Percentiles rank a stretch among this genome's conserved stretches.
Evolutionary conservation across 2,329 filamentous ascomycete genomes (phyloP).

Genomic region (Calonectria naviculata): DNA sequence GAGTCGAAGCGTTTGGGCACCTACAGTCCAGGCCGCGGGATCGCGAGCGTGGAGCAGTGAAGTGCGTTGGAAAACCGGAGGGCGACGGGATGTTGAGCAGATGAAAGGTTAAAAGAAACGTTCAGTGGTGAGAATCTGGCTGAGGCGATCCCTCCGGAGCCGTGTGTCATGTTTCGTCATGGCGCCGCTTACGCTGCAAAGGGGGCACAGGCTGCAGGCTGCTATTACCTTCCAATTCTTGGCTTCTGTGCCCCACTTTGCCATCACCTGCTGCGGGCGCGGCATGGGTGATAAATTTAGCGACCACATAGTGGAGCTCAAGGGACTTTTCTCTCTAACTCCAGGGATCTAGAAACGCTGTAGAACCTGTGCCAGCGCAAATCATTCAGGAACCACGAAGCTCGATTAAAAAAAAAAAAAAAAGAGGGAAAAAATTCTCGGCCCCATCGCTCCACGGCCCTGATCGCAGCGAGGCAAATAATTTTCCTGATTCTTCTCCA

Average conservation of each 20-base stretch:
- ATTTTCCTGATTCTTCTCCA: not conserved
- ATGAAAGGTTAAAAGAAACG: conserved; percentile 18
- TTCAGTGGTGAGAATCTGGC: conserved; percentile 18
- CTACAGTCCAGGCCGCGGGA: not conserved
- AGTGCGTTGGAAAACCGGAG: not conserved
- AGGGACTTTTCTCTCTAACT: not conserved
- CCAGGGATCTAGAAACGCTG: conserved; percentile 4
- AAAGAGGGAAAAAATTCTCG: not conserved
- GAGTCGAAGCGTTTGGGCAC: not conserved
- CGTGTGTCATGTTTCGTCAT: conserved; percentile 40
- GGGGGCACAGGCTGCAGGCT: conserved; percentile 35
- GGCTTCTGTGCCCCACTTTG: conserved; percentile 25
- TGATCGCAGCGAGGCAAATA: not conserved
- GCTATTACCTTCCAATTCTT: conserved; percentile 30
- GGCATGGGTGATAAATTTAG: conserved; percentile 17
- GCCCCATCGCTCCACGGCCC: not conserved
- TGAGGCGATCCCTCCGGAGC: conserved; percentile 10
- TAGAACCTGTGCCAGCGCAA: not conserved
- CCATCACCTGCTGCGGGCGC: conserved; percentile 1
- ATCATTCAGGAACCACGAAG: conserved; percentile 2
- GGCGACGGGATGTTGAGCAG: not conserved
- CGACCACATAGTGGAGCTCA: conserved; percentile 19
- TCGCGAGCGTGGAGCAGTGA: not conserved
- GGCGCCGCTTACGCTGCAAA: conserved; percentile 40
- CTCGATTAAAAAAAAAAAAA: not conserved